Evolutionary conservation across 1,284 basidiomycete genomes (phyloP), one percentile per base, ranked within the genome.

Genomic region (Lentinula novae-zelandiae): DNA sequence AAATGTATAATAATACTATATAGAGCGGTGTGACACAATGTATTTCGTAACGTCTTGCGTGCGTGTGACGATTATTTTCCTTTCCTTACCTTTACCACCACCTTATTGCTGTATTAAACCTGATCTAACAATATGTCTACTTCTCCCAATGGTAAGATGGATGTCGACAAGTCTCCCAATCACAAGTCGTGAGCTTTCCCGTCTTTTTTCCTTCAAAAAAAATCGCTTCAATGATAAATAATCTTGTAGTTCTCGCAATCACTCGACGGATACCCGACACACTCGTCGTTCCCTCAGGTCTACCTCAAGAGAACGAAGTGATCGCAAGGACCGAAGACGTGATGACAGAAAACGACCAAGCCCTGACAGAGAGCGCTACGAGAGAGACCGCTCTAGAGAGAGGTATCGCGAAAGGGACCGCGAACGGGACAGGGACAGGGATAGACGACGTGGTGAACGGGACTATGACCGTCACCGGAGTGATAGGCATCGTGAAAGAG

Each of bases 281-380:
- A 90, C 88, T 38, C 81, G 79, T 66, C 81, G 81, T 62, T 92
- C 89, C 49, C 87, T 90, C 67, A 80, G 84, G 63, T 92, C 90
- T 22, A 75, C 76, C 56, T 91, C 90, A 40, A 77, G 79, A 64
- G 86, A 87, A 51, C 76, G 79, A 63, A 20, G 51, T 15, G 62
- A 60, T 13, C 57, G 59, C 55, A 58, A 52, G 39, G 81, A 82
- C 15, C 74, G 71, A 65, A 78, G 80, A 66, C 82, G 82, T 27
- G 77, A 77, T 58, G 79, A 81, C 52, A 77, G 79, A 58, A 85
- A 85, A 65, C 76, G 73, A 55, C 78, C 71, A 64, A 79, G 78
- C 57, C 71, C 69, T 54, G 85, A 86, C 64, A 73, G 73, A 65
- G 70, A 69, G 48, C 77, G 57, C 3, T 60, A 60, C 17, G 59